Evolutionary conservation across 2,329 filamentous ascomycete species (phyloP), one percentile per base, ranked within the genome.

Genomic region (Paraconiothyrium brasiliense): DNA sequence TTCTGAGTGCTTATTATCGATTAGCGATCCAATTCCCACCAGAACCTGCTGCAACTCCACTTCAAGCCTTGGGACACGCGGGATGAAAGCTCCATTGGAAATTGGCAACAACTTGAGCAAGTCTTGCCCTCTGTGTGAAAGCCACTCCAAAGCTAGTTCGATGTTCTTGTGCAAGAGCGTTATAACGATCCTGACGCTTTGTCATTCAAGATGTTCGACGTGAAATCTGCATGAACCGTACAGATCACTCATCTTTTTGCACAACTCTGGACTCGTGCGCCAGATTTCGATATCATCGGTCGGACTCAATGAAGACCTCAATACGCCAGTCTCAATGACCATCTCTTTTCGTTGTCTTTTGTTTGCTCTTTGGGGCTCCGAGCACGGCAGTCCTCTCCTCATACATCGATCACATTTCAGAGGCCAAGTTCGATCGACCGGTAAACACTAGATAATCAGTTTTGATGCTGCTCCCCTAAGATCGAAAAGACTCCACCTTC

Each of bases 321-420:
- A n/a, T n/a, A n/a, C n/a, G n/a, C n/a, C n/a, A n/a, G n/a, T n/a
- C n/a, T n/a, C n/a, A 20, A 20, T 20, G 20, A 1, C 20, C 20
- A 20, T 7, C 16, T 7, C 48, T 43, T 34, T 37, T 13, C 7
- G 9, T 27, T 37, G 51, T 22, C 14, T 49, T 34, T 16, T 49
- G 47, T 20, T 10, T n/a, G 34, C 48, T 20, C 37, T 39, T 24
- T 27, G 47, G 1, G 44, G 27, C 20, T 58, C 48, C 1, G 57
- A 58, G 30, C 57, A 54, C 8, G 44, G n/a, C 3, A 52, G 27
- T 1, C 48, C 57, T 47, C 20, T 58, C 34, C 39, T 46, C n/a
- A 24, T 22, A 20, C 48, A 58, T n/a, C 57, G 47, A 20, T 52
- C 20, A 14, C 57, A 54, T 24, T 59, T 54, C n/a, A 13, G 14